These are phyloP conservation scores for Penicillium decumbens DNA, from an alignment of 2,329 filamentous ascomycete genomes.

Conservation along the genomic window DNA sequence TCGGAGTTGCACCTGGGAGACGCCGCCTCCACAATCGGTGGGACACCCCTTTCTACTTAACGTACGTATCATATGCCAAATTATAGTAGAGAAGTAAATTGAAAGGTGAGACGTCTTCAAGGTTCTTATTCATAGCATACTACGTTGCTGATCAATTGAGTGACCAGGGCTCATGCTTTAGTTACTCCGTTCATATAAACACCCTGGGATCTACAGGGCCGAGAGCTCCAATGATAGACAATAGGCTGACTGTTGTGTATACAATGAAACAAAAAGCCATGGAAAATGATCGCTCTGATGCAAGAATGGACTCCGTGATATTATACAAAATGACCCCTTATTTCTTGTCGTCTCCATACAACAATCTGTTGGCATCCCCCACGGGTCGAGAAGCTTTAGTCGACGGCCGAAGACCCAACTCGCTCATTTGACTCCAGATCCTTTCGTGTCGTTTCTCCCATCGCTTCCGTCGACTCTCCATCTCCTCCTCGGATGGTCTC, in stretches of 20 bases:
- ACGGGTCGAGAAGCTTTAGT: constrained; percentile 39
- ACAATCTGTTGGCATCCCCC: constrained; percentile 22
- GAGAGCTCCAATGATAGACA: neutral
- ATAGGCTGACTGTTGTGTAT: neutral
- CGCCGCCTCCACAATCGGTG: constrained; percentile 3
- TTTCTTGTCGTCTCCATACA: constrained; percentile 25
- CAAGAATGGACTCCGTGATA: neutral
- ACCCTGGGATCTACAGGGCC: neutral
- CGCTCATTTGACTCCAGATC: constrained; percentile 45
- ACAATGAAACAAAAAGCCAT: neutral
- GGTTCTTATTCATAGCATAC: neutral
- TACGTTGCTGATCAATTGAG: neutral
- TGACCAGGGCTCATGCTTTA: neutral
- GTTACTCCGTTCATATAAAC: neutral
- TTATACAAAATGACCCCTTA: constrained; percentile 1
- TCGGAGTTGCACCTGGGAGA: constrained; percentile 9
- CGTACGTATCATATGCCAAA: neutral
- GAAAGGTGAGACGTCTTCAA: neutral
- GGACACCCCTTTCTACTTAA: neutral
- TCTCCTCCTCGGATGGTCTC: constrained; percentile 39
- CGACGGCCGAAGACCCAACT: constrained; percentile 54
- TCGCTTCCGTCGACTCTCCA: constrained; percentile 38
- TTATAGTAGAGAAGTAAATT: no score
- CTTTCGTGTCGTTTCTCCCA: constrained; percentile 45
- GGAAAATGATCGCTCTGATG: neutral